phyloP scores from a whole-genome alignment of 2,329 filamentous ascomycete genomes.

The Ilyonectria robusta region DNA sequence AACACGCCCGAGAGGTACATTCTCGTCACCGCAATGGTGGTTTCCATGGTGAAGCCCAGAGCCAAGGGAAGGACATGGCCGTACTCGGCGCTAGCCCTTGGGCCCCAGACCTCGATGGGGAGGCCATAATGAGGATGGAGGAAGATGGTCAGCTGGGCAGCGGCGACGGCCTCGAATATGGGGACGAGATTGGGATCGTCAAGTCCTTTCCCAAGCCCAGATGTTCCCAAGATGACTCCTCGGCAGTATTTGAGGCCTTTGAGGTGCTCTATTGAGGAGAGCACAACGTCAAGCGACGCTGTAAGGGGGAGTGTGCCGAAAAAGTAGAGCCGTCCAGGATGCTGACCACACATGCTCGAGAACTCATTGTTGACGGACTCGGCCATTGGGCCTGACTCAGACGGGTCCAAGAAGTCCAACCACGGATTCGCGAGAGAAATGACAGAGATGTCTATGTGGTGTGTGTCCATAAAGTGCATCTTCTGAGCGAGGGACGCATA shows the following conservation, averaged over 20 bases:
- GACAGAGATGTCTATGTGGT: constrained; percentile 86
- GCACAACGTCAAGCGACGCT: constrained; percentile 72
- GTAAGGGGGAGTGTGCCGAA: constrained; percentile 88
- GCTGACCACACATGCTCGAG: constrained; percentile 76
- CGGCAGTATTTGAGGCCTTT: constrained; percentile 76
- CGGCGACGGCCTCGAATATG: constrained; percentile 79
- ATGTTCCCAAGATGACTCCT: constrained; percentile 91
- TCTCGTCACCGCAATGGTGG: constrained; percentile 88
- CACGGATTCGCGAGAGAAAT: constrained; percentile 94
- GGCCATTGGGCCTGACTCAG: constrained; percentile 75
- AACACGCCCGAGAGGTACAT: constrained; percentile 93
- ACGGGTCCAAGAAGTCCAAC: constrained; percentile 83
- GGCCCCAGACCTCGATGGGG: constrained; percentile 84
- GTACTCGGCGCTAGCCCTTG: constrained; percentile 76
- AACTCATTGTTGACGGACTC: constrained; percentile 83
- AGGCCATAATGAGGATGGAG: constrained; percentile 94
- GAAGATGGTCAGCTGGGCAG: constrained; percentile 78
- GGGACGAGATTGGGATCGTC: constrained; percentile 83
- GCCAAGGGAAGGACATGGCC: constrained; percentile 90
- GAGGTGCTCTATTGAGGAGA: constrained; percentile 76
- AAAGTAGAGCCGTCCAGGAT: constrained; percentile 81
- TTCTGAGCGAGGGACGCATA: constrained; percentile 88
- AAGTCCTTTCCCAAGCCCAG: constrained; percentile 83
- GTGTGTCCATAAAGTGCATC: constrained; percentile 88
- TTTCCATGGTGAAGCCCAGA: constrained; percentile 91